These are phyloP conservation scores for Microbotryum saponariae DNA, from an alignment of 1,284 basidiomycete species.

Conservation along the genomic window DNA sequence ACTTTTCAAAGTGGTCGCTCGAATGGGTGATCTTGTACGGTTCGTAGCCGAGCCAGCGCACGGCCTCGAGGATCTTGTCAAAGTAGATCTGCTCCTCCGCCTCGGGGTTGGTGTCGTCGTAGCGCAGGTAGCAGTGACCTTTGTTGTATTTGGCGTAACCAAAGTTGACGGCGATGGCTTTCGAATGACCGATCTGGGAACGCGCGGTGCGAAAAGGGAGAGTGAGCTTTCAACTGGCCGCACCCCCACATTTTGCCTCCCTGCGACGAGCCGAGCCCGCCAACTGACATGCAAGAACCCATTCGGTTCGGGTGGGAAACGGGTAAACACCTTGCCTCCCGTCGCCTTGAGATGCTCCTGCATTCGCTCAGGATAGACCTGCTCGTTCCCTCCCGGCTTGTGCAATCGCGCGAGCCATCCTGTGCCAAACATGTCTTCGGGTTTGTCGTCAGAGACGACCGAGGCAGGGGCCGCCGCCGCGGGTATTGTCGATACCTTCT, in stretches of 20 bases:
- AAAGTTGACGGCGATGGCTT: slow-evolving; percentile 97
- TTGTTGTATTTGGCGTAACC: slow-evolving; percentile 89
- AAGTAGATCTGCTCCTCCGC: slow-evolving; percentile 95
- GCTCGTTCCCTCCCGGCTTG: slow-evolving; percentile 88
- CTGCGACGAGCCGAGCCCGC: neutral
- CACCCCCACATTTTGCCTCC: neutral
- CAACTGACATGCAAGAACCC: slow-evolving; percentile 53
- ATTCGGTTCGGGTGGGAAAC: slow-evolving; percentile 98
- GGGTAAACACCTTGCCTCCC: slow-evolving; percentile 78
- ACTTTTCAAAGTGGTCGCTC: slow-evolving; percentile 86
- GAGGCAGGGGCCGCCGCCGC: slow-evolving; percentile 32
- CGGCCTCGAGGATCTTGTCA: slow-evolving; percentile 88
- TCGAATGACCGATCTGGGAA: slow-evolving; percentile 62
- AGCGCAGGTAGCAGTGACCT: slow-evolving; percentile 87
- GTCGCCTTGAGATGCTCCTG: slow-evolving; percentile 76
- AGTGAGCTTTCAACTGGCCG: neutral
- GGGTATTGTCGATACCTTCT: slow-evolving; percentile 21
- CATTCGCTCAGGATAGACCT: slow-evolving; percentile 68
- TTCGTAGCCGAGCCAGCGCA: slow-evolving; percentile 95
- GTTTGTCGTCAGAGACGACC: slow-evolving; percentile 44
- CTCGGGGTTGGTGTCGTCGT: slow-evolving; percentile 98
- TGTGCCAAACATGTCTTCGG: slow-evolving; percentile 76
- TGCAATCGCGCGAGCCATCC: slow-evolving; percentile 92
- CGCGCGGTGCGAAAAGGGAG: neutral
- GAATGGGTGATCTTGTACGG: slow-evolving; percentile 99